Conservation (phyloP, 495 filamentous ascomycete species). For the Xylaria telfairii region DNA sequence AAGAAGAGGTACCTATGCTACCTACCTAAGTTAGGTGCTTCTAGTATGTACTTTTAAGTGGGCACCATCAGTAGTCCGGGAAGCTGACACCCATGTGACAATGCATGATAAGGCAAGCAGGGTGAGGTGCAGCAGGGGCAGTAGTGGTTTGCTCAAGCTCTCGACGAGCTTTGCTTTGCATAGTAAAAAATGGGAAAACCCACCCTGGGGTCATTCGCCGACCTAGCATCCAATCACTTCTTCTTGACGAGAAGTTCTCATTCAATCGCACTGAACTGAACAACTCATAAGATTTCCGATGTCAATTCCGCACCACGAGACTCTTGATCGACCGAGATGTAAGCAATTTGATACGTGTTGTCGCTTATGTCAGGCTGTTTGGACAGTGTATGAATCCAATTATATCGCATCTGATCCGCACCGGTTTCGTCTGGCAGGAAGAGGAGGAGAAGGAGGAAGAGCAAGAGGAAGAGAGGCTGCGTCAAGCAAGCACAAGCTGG, state of each 20-base stretch:
- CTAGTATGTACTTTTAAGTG: neutral
- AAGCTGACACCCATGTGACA: neutral
- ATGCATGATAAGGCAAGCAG: conserved; percentile 10
- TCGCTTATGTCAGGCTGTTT: neutral
- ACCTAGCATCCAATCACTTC: neutral
- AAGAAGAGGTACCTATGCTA: neutral
- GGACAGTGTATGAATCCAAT: neutral
- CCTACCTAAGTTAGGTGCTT: neutral
- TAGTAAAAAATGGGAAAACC: neutral
- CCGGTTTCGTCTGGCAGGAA: neutral
- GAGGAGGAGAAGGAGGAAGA: neutral
- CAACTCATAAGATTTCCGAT: neutral
- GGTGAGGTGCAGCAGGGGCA: conserved; percentile 4
- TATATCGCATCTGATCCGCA: neutral
- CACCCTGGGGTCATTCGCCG: neutral
- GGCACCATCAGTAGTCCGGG: neutral
- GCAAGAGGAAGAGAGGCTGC: neutral
- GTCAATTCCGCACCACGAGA: neutral
- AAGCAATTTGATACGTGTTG: neutral
- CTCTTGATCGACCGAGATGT: neutral
- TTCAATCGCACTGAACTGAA: conserved; percentile 8
- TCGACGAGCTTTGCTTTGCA: neutral
- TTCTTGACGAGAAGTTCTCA: conserved; percentile 7
- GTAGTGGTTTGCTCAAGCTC: neutral
- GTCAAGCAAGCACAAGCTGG: neutral